A percentile compares a stretch with the other conserved stretches of the same genome.
Evolutionary conservation across 116 monocot species (phyloP).

Genomic region (Papilionanthe hybrid): DNA sequence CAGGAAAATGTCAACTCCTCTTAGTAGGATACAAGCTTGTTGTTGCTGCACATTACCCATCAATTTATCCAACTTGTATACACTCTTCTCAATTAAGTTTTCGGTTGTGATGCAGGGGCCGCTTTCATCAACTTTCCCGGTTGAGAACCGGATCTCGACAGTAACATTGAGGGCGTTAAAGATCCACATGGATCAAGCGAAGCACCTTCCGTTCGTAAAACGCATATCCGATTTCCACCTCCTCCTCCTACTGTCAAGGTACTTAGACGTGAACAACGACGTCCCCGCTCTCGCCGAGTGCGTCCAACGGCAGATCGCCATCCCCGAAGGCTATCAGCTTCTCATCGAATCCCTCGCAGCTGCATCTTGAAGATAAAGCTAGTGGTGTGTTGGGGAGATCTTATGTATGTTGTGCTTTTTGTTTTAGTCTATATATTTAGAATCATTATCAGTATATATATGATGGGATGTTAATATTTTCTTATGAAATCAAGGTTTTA

Average conservation of each 20-base stretch:
- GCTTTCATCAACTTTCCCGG: slow-evolving; percentile 65
- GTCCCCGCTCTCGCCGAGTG: slow-evolving; percentile 67
- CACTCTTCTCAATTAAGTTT: background rate
- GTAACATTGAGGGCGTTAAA: slow-evolving; percentile 56
- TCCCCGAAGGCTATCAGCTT: slow-evolving; percentile 81
- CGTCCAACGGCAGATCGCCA: slow-evolving; percentile 37
- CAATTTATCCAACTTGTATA: too few relatives aligned
- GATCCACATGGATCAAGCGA: slow-evolving; percentile 58
- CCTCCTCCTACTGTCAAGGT: slow-evolving; percentile 56
- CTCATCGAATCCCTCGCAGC: slow-evolving; percentile 79
- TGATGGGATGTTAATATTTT: background rate
- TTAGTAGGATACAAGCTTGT: too few relatives aligned
- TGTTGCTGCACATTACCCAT: too few relatives aligned
- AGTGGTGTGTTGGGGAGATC: background rate
- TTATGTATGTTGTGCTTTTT: background rate
- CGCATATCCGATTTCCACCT: slow-evolving; percentile 87
- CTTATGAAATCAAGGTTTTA: background rate
- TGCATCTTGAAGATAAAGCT: slow-evolving; percentile 22
- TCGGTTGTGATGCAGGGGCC: slow-evolving; percentile 43
- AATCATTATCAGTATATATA: background rate
- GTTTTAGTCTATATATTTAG: background rate
- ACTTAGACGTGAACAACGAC: slow-evolving; percentile 66
- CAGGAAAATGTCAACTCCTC: too few relatives aligned
- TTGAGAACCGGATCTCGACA: slow-evolving; percentile 75
- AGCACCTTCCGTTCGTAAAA: slow-evolving; percentile 64